These are phyloP conservation scores for Cyclostephanos invisitatus DNA, from an alignment of 108 stramenopile species.

Conservation along the genomic window DNA sequence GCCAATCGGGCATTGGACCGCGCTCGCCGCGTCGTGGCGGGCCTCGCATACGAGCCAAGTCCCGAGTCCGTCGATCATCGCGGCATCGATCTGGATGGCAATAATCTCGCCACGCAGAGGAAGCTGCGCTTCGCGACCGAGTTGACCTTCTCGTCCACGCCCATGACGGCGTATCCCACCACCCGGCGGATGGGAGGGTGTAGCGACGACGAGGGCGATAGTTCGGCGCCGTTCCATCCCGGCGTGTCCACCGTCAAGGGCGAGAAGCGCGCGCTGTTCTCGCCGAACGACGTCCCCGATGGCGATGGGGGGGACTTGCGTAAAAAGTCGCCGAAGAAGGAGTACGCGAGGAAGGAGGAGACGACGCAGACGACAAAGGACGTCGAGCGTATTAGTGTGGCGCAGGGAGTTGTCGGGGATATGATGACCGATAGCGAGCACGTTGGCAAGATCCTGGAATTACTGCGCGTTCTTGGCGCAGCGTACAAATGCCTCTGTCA, in stretches of 20 bases:
- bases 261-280: constrained; percentile 36
- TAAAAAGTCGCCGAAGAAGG: constrained; percentile 23
- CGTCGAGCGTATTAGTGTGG: neutral
- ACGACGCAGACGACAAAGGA: neutral
- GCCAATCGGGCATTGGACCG: constrained; percentile 39
- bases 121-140: constrained; percentile 4
- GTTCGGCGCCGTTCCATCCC: constrained; percentile 31
- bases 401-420: constrained; percentile 17
- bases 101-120: neutral
- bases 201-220: neutral
- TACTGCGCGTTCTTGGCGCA: constrained; percentile 62
- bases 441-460: constrained; percentile 52
- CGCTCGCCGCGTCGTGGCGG: constrained; percentile 36
- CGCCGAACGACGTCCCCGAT: constrained; percentile 8
- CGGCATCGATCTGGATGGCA: neutral
- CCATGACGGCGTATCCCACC: neutral
- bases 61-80: constrained; percentile 20
- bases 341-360: neutral
- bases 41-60: constrained; percentile 45
- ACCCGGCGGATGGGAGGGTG: neutral
- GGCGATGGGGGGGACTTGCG: neutral
- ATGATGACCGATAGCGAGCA: constrained; percentile 13
- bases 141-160: constrained; percentile 11
- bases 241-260: constrained; percentile 40
- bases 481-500: constrained; percentile 67